phyloP scores from a whole-genome alignment of 805 yeast species.

The Saccharomycopsis sp. region DNA sequence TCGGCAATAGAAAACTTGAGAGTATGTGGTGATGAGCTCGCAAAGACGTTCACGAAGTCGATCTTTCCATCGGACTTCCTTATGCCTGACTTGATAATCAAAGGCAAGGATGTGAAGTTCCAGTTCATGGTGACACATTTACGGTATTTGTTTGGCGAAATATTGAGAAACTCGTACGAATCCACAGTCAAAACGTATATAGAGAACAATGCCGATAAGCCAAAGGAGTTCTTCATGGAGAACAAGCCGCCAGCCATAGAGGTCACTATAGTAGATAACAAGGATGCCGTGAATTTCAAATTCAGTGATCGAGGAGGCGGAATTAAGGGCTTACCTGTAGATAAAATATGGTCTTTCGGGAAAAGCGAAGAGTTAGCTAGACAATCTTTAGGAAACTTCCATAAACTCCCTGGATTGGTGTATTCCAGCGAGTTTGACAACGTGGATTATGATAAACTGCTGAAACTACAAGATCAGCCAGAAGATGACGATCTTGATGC shows the following conservation, averaged over 20 bases:
- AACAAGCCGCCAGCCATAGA: conserved; percentile 61
- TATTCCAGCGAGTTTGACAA: conserved; percentile 30
- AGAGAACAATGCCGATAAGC: conserved; percentile 12
- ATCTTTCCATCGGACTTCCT: conserved; percentile 44
- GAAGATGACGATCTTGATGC: not conserved
- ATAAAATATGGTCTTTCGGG: conserved; percentile 82
- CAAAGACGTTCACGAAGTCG: conserved; percentile 43
- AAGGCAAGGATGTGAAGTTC: conserved; percentile 62
- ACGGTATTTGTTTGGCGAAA: conserved; percentile 81
- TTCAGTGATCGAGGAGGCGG: conserved; percentile 94
- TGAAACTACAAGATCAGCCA: not conserved
- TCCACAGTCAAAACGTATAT: conserved; percentile 57
- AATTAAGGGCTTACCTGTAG: conserved; percentile 48
- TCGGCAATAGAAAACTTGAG: conserved; percentile 62
- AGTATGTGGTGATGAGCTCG: conserved; percentile 42
- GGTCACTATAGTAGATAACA: conserved; percentile 65
- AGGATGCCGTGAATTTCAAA: conserved; percentile 58
- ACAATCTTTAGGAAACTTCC: conserved; percentile 57
- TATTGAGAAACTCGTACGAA: conserved; percentile 76
- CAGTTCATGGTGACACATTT: conserved; percentile 84
- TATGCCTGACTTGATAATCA: conserved; percentile 72
- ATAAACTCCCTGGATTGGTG: conserved; percentile 58
- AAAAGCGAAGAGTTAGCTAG: conserved; percentile 56
- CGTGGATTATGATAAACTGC: conserved; percentile 16
- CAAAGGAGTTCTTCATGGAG: conserved; percentile 11